A percentile compares a stretch with the other conserved stretches of the same genome.
Evolutionary conservation across 2,329 filamentous ascomycete species (phyloP).

Genomic region (Microdochium paspali): DNA sequence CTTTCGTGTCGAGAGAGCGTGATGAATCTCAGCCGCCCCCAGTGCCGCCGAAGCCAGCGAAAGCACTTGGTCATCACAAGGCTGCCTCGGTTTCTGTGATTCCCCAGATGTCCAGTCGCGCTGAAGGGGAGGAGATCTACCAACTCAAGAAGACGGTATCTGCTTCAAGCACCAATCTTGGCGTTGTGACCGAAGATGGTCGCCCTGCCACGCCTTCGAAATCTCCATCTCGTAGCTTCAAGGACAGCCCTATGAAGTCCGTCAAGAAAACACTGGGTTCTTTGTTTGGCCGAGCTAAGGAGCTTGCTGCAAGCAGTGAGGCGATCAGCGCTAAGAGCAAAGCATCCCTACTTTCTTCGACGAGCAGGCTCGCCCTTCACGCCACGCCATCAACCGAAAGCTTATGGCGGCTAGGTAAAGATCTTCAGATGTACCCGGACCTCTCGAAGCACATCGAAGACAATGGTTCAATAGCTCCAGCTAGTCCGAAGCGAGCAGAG

Average conservation of each 20-base stretch:
- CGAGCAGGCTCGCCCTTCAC: constrained; percentile 33
- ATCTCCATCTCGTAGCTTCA: constrained; percentile 45
- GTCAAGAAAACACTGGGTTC: constrained; percentile 91
- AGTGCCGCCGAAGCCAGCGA: constrained; percentile 18
- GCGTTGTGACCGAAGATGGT: constrained; percentile 34
- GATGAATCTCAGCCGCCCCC: constrained; percentile 19
- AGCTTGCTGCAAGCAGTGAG: constrained; percentile 71
- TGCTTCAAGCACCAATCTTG: constrained; percentile 44
- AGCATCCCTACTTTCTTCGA: constrained; percentile 43
- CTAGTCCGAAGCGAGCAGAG: constrained; percentile 33
- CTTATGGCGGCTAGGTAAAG: constrained; percentile 20
- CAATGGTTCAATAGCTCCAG: constrained; percentile 16
- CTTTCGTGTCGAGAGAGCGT: constrained; percentile 33
- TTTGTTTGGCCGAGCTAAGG: constrained; percentile 79
- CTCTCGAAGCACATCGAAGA: constrained; percentile 27
- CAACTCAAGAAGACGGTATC: constrained; percentile 51
- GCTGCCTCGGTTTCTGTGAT: constrained; percentile 53
- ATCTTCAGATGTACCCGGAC: constrained; percentile 33
- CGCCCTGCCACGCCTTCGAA: constrained; percentile 40
- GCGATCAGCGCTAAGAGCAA: constrained; percentile 55
- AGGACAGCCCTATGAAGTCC: constrained; percentile 77
- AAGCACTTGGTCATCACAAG: constrained; percentile 43
- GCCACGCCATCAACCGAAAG: constrained; percentile 38
- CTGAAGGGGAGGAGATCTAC: constrained; percentile 17
- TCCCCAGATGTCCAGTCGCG: constrained; percentile 15